Evolutionary conservation across 2,329 filamentous ascomycete species (phyloP).

Genomic region (Aspergillus sp.): DNA sequence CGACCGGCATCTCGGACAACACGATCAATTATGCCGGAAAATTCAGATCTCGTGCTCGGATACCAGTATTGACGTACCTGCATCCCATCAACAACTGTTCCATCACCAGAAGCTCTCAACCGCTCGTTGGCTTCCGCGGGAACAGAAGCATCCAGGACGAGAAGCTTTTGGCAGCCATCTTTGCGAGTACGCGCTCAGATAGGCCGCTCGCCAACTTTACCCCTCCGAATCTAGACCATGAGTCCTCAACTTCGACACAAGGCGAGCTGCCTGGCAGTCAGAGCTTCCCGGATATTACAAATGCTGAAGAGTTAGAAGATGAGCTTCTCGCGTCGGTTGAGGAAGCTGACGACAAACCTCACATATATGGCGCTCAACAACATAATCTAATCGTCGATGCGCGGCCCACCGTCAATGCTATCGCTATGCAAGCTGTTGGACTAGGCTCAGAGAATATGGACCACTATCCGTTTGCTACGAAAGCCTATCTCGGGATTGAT

Average conservation of each 20-base stretch:
- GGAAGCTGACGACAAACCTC: constrained; percentile 63
- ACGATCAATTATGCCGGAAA: constrained; percentile 89
- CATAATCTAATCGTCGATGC: constrained; percentile 95
- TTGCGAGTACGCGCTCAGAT: constrained; percentile 69
- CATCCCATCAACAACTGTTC: constrained; percentile 96
- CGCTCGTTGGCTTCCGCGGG: constrained; percentile 80
- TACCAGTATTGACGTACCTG: constrained; percentile 91
- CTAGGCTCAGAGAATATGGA: constrained; percentile 98
- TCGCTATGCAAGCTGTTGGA: constrained; percentile 91
- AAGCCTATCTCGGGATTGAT: constrained; percentile 92
- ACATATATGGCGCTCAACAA: constrained; percentile 89
- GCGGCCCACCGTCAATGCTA: constrained; percentile 88
- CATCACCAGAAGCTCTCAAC: constrained; percentile 93
- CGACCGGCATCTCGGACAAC: constrained; percentile 91
- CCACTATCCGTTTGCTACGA: constrained; percentile 88
- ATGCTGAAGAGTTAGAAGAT: constrained; percentile 70
- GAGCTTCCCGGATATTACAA: constrained; percentile 58
- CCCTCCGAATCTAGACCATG: constrained; percentile 45
- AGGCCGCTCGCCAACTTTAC: constrained; percentile 47
- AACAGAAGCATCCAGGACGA: constrained; percentile 96
- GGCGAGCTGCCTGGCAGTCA: constrained; percentile 47
- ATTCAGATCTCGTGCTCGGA: constrained; percentile 85
- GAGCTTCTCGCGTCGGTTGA: constrained; percentile 63
- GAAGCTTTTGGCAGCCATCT: constrained; percentile 88
- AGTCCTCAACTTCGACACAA: constrained; percentile 53